These are phyloP conservation scores for Boletus rufocinnamomeus DNA, from an alignment of 768 basidiomycete species.

Conservation along the genomic window DNA sequence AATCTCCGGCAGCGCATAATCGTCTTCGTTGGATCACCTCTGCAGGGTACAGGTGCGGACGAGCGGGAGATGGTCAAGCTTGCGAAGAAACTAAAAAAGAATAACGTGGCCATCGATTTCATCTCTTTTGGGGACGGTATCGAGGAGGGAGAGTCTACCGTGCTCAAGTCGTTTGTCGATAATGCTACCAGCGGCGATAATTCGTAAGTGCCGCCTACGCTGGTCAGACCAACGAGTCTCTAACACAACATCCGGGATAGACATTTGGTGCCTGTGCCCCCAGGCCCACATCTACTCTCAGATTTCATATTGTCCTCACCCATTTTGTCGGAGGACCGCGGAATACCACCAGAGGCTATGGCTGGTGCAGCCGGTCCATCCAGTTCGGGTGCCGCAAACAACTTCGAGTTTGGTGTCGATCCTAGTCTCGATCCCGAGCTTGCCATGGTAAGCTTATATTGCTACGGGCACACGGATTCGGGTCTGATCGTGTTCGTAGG, in stretches of 20 bases:
- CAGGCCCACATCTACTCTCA: constrained; percentile 79
- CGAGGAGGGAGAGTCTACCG: constrained; percentile 63
- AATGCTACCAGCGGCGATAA: constrained; percentile 81
- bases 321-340: constrained; percentile 79
- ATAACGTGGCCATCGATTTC: constrained; percentile 95
- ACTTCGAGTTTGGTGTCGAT: constrained; percentile 90
- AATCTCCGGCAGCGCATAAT: constrained; percentile 95
- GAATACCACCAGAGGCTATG: constrained; percentile 64
- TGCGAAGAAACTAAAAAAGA: constrained; percentile 98
- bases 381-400: constrained; percentile 49
- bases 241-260: constrained; percentile 40
- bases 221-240: not conserved
- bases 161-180: constrained; percentile 82
- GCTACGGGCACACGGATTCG: not conserved
- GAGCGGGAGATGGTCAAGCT: constrained; percentile 83
- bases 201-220: constrained; percentile 55
- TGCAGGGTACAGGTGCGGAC: constrained; percentile 68
- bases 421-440: constrained; percentile 95
- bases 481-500: constrained; percentile 47
- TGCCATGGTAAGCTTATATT: constrained; percentile 71
- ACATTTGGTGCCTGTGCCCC: constrained; percentile 77
- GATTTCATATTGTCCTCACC: constrained; percentile 81
- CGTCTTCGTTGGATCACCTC: constrained; percentile 89
- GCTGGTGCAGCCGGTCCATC: constrained; percentile 50
- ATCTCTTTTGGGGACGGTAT: constrained; percentile 90